Evolutionary conservation across 148 eudicot species (phyloP).

Genomic region (Camellia granthamiana): DNA sequence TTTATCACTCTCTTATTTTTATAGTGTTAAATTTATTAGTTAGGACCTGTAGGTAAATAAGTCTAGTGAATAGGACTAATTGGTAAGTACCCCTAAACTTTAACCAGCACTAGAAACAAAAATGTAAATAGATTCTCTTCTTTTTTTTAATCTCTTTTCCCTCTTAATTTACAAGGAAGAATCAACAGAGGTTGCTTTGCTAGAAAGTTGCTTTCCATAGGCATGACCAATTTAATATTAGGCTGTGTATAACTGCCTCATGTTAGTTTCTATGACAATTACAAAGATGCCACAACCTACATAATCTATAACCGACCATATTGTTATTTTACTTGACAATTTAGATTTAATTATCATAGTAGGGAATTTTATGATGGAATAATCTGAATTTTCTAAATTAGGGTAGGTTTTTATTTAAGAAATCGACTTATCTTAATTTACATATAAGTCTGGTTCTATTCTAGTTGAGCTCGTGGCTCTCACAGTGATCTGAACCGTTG

Average conservation of each 20-base stretch:
- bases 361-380: neutral
- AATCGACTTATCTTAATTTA: no score
- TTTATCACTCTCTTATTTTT: no score
- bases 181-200: neutral
- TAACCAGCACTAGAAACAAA: slow-evolving; percentile 2
- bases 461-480: no score
- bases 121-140: slow-evolving; percentile 7
- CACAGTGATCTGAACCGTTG: no score
- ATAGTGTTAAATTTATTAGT: no score
- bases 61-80: no score
- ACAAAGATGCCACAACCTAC: neutral
- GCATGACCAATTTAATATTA: slow-evolving; percentile 2
- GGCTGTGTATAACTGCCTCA: neutral
- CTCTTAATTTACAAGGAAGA: slow-evolving; percentile 11
- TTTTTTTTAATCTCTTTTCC: neutral
- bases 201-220: slow-evolving; percentile 14
- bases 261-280: neutral
- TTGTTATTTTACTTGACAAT: neutral
- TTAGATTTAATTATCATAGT: neutral
- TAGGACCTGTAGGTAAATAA: no score
- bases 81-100: no score
- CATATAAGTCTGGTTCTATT: no score
- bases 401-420: no score
- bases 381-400: no score
- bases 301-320: neutral